Evolutionary conservation across 1,139 yeast genomes (phyloP).

Genomic region (Nakaseomyces glabratus): DNA sequence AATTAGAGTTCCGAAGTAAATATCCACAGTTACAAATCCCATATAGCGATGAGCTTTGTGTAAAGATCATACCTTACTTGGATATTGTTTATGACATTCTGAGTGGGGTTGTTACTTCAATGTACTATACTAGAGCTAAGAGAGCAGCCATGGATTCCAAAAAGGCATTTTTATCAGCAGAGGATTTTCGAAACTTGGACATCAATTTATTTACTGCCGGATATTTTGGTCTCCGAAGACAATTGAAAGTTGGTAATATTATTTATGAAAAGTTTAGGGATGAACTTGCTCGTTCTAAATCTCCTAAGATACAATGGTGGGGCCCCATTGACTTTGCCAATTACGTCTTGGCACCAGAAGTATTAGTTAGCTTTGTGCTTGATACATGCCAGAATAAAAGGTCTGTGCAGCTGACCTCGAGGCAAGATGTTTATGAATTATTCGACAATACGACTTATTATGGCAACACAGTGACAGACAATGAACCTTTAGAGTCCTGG

Average conservation of each 20-base stretch:
- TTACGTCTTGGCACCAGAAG: slow-evolving; percentile 57
- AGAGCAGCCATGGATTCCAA: slow-evolving; percentile 33
- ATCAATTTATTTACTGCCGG: slow-evolving; percentile 49
- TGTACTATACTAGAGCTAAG: slow-evolving; percentile 43
- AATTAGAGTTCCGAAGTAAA: slow-evolving; percentile 1
- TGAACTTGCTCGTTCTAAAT: slow-evolving; percentile 31
- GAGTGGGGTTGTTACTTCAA: slow-evolving; percentile 38
- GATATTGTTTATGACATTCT: slow-evolving; percentile 38
- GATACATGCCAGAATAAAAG: not conserved
- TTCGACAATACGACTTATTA: slow-evolving; percentile 46
- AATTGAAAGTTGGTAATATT: slow-evolving; percentile 39
- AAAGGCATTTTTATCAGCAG: slow-evolving; percentile 39
- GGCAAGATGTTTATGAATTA: slow-evolving; percentile 40
- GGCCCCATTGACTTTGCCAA: slow-evolving; percentile 45
- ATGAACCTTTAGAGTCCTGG: slow-evolving; percentile 25
- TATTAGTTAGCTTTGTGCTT: slow-evolving; percentile 32
- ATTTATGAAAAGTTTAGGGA: slow-evolving; percentile 31
- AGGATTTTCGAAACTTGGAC: slow-evolving; percentile 41
- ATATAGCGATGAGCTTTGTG: slow-evolving; percentile 20
- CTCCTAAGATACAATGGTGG: slow-evolving; percentile 52
- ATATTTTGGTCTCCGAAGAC: slow-evolving; percentile 51
- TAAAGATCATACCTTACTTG: slow-evolving; percentile 31
- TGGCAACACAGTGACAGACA: slow-evolving; percentile 35
- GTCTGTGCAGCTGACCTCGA: slow-evolving; percentile 8
- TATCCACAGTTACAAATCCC: slow-evolving; percentile 4